Conservation (phyloP, 805 yeast species). For the Wickerhamiella galacta region DNA sequence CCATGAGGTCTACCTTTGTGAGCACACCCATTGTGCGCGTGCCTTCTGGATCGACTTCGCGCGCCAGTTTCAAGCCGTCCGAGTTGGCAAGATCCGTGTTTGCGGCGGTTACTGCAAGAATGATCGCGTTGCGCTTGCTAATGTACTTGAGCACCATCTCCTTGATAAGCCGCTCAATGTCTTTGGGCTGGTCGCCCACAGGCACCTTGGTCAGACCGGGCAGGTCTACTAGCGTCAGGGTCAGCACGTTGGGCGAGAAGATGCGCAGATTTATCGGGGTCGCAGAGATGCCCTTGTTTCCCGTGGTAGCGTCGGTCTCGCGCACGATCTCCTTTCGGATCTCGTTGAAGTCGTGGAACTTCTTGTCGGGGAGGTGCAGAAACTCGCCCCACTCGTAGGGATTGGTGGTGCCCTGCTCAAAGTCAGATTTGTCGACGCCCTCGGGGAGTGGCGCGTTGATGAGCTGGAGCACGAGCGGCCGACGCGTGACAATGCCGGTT, state of each 20-base stretch:
- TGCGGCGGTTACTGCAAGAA: conserved; percentile 87
- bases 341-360: conserved; percentile 73
- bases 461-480: conserved; percentile 71
- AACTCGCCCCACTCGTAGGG: conserved; percentile 94
- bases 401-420: conserved; percentile 17
- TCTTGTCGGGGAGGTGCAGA: conserved; percentile 76
- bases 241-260: conserved; percentile 83
- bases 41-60: conserved; percentile 97
- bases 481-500: conserved; percentile 80
- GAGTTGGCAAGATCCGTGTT: conserved; percentile 95
- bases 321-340: conserved; percentile 80
- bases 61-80: conserved; percentile 87
- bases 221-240: conserved; percentile 85
- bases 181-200: conserved; percentile 97
- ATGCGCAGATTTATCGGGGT: conserved; percentile 86
- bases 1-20: conserved; percentile 94
- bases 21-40: conserved; percentile 90
- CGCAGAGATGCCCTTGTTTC: conserved; percentile 72
- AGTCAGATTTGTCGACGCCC: conserved; percentile 11
- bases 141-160: conserved; percentile 87
- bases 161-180: conserved; percentile 85
- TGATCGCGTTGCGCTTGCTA: conserved; percentile 87
- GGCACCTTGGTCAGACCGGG: conserved; percentile 98
- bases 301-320: conserved; percentile 74
- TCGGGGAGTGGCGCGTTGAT: conserved; percentile 30